These are phyloP conservation scores for Amanita rubescens DNA, from an alignment of 768 basidiomycete species.

Conservation along the genomic window DNA sequence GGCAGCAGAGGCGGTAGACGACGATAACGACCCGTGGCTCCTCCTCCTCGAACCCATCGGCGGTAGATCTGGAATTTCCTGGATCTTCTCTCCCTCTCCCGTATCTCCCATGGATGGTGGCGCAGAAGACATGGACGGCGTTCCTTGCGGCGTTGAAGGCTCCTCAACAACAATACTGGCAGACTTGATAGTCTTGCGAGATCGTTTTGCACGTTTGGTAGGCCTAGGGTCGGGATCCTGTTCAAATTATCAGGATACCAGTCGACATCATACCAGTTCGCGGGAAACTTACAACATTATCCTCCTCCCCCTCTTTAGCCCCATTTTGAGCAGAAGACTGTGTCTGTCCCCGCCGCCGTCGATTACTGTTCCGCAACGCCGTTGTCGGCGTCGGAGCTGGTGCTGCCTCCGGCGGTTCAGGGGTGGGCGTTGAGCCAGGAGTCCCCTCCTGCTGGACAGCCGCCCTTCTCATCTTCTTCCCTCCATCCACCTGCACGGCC, in stretches of 20 bases:
- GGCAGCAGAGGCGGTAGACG: constrained; percentile 3
- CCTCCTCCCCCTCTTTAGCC: constrained; percentile 18
- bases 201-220: constrained; percentile 31
- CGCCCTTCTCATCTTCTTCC: constrained; percentile 22
- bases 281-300: constrained; percentile 13
- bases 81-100: neutral
- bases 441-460: constrained; percentile 41
- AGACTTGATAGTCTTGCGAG: constrained; percentile 34
- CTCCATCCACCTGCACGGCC: constrained; percentile 8
- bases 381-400: constrained; percentile 20
- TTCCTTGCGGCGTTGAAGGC: constrained; percentile 2
- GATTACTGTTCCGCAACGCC: constrained; percentile 11
- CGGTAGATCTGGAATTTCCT: neutral
- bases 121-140: constrained; percentile 15
- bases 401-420: constrained; percentile 54
- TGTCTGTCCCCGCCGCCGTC: constrained; percentile 4
- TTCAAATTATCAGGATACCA: neutral
- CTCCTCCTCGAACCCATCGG: constrained; percentile 5
- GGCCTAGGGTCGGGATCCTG: constrained; percentile 29
- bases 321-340: constrained; percentile 12
- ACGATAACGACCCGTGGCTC: constrained; percentile 18
- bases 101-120: constrained; percentile 20
- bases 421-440: constrained; percentile 55
- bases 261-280: no score
- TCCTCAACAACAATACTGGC: constrained; percentile 33